These are phyloP conservation scores for Hygrophila difformis DNA, from an alignment of 257 asterid genomes.

Conservation along the genomic window DNA sequence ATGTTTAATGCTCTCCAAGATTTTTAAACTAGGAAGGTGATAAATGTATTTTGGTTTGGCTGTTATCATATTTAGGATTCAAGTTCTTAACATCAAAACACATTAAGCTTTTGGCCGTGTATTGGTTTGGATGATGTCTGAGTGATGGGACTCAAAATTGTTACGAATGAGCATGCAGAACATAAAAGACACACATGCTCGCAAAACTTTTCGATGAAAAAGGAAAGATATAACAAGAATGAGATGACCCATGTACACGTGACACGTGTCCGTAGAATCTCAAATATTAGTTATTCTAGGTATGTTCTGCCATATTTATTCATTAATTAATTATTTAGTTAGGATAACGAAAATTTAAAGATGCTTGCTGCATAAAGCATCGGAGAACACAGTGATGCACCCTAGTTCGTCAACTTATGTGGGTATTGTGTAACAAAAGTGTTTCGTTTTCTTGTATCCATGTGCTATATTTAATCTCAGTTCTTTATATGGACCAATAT, in stretches of 20 bases:
- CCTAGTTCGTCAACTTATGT: neutral
- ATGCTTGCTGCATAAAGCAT: slow-evolving; percentile 7
- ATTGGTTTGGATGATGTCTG: neutral
- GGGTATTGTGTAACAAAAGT: neutral
- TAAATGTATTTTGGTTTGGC: neutral
- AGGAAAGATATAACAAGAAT: neutral
- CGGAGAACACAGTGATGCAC: neutral
- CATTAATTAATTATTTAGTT: neutral
- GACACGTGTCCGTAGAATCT: no score
- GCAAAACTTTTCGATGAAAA: neutral
- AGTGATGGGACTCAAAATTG: neutral
- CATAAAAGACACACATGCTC: no score
- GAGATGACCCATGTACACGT: neutral
- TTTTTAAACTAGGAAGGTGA: no score
- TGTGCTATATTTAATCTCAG: slow-evolving; percentile 5
- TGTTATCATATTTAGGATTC: neutral
- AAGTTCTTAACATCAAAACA: no score
- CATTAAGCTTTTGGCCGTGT: neutral
- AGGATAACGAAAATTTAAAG: slow-evolving; percentile 14
- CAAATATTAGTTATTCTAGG: no score
- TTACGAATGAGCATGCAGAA: neutral
- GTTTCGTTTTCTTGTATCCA: slow-evolving; percentile 6
- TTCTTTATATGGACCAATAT: neutral
- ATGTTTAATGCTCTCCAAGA: no score
- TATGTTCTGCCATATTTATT: neutral